Conservation (phyloP, 2,329 filamentous ascomycete genomes). For the Chaetomium sp. region DNA sequence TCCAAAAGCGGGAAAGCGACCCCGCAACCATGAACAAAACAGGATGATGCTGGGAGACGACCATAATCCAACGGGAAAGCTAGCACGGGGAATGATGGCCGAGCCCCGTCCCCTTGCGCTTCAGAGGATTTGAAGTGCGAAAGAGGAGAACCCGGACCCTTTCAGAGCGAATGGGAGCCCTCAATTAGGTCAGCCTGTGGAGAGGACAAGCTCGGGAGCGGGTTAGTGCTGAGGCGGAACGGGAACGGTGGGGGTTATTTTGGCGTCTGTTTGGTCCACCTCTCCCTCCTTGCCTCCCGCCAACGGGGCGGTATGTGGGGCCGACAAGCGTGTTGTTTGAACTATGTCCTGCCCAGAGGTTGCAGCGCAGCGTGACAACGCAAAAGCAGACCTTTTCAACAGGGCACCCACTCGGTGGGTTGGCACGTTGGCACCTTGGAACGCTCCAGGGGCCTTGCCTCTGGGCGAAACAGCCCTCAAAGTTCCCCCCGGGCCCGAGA, state of each 20-base stretch:
- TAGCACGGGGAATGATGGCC: no score
- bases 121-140: no score
- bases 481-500: neutral
- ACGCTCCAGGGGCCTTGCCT: no score
- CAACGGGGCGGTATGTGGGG: neutral
- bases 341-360: neutral
- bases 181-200: neutral
- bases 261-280: neutral
- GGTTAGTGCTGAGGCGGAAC: neutral
- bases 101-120: no score
- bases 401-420: no score
- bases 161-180: neutral
- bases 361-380: slow-evolving; percentile 1
- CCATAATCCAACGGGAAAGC: no score
- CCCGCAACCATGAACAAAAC: no score
- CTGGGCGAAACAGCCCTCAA: no score
- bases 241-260: neutral
- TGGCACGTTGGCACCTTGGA: no score
- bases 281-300: neutral
- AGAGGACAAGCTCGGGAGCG: slow-evolving; percentile 1
- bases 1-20: no score
- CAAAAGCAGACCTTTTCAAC: no score
- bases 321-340: neutral
- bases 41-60: no score
- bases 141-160: neutral